Evolutionary conservation across 1,284 basidiomycete species (phyloP).

Genomic region (Veloporphyrellus conicus): DNA sequence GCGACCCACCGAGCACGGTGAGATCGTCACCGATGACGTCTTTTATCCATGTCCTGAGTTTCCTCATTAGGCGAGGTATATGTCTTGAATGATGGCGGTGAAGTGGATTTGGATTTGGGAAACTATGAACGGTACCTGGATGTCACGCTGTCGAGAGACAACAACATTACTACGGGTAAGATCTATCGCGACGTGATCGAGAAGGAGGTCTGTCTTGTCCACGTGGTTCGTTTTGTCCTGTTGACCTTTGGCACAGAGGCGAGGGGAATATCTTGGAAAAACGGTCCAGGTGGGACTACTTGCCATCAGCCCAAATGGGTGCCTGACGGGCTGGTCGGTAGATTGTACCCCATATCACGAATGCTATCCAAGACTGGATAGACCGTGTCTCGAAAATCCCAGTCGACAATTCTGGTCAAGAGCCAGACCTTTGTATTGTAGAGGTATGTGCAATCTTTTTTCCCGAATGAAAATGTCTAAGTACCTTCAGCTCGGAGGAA

Average conservation of each 20-base stretch:
- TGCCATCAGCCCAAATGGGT: not conserved
- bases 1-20: constrained; percentile 97
- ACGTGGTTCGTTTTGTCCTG: constrained; percentile 9
- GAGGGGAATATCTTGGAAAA: constrained; percentile 96
- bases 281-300: constrained; percentile 73
- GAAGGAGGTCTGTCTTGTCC: constrained; percentile 71
- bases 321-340: constrained; percentile 35
- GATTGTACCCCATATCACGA: constrained; percentile 97
- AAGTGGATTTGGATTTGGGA: constrained; percentile 96
- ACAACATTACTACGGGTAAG: constrained; percentile 99
- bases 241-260: constrained; percentile 52
- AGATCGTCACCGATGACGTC: constrained; percentile 30
- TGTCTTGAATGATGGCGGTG: constrained; percentile 96
- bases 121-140: constrained; percentile 99
- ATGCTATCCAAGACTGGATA: constrained; percentile 98
- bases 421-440: constrained; percentile 96
- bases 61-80: constrained; percentile 83
- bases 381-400: constrained; percentile 91
- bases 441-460: constrained; percentile 53
- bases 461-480: constrained; percentile 6
- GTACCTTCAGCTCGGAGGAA: constrained; percentile 77
- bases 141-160: constrained; percentile 89
- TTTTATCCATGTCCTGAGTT: constrained; percentile 15
- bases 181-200: constrained; percentile 97
- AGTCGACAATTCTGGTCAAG: constrained; percentile 89